Evolutionary conservation across 192 early-diverging fungal species (phyloP).

Genomic region (Radiomyces spectabilis): DNA sequence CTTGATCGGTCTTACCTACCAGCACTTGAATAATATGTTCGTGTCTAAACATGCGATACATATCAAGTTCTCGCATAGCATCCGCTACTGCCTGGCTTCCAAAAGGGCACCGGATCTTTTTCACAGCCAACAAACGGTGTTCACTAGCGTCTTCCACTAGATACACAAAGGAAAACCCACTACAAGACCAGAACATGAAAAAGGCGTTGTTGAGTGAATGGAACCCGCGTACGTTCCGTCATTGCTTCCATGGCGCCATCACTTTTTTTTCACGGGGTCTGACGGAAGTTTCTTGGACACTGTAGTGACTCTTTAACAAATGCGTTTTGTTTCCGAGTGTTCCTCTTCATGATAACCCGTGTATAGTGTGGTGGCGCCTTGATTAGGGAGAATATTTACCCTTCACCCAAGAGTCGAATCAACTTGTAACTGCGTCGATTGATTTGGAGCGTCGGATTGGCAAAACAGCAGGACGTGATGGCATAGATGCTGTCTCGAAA

Average conservation of each 20-base stretch:
- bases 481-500: slow-evolving; percentile 33
- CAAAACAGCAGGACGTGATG: slow-evolving; percentile 33
- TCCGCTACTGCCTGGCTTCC: slow-evolving; percentile 47
- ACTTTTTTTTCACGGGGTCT: too few species aligned
- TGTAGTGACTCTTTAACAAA: too few species aligned
- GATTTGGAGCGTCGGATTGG: slow-evolving; percentile 37
- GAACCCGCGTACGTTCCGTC: too few species aligned
- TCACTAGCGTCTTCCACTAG: slow-evolving; percentile 42
- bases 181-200: too few species aligned
- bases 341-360: too few species aligned
- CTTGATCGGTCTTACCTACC: too few species aligned
- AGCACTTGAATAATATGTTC: slow-evolving; percentile 53
- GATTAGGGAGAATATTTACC: too few species aligned
- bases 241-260: too few species aligned
- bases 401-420: slow-evolving; percentile 54
- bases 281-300: too few species aligned
- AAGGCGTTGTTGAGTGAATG: too few species aligned
- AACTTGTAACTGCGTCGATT: slow-evolving; percentile 48
- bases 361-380: too few species aligned
- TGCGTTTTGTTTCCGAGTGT: too few species aligned
- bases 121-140: slow-evolving; percentile 45
- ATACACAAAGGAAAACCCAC: slow-evolving; percentile 63
- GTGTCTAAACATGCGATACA: slow-evolving; percentile 52
- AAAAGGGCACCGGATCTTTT: slow-evolving; percentile 55
- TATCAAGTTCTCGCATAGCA: slow-evolving; percentile 62